These are phyloP conservation scores for Suhomyces choctaworum DNA, from an alignment of 1,139 yeast genomes.

Conservation along the genomic window DNA sequence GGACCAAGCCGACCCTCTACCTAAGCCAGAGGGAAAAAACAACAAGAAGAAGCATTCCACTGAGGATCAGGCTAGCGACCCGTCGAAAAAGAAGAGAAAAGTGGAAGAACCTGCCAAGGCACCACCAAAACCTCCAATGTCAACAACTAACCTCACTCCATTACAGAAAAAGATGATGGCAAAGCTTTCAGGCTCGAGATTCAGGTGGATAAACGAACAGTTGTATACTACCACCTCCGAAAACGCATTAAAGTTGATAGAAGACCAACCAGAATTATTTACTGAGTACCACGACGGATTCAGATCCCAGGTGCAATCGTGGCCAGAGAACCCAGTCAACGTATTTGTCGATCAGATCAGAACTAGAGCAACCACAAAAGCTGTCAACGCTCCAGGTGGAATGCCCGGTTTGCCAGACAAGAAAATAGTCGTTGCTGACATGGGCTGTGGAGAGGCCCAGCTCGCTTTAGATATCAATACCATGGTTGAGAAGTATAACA, in stretches of 20 bases:
- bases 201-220: slow-evolving; percentile 97
- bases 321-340: slow-evolving; percentile 99
- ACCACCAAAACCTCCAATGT: slow-evolving; percentile 19
- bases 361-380: slow-evolving; percentile 55
- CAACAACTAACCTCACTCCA: slow-evolving; percentile 65
- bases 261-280: slow-evolving; percentile 82
- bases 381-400: slow-evolving; percentile 93
- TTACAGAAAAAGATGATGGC: slow-evolving; percentile 95
- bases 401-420: slow-evolving; percentile 64
- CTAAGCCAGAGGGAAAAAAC: slow-evolving; percentile 18
- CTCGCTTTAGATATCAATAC: slow-evolving; percentile 65
- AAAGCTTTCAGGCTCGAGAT: slow-evolving; percentile 89
- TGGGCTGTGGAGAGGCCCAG: slow-evolving; percentile 99
- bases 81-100: slow-evolving; percentile 12
- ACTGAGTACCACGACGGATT: slow-evolving; percentile 96
- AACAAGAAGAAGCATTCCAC: slow-evolving; percentile 14
- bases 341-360: slow-evolving; percentile 75
- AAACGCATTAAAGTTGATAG: slow-evolving; percentile 70
- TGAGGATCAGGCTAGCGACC: slow-evolving; percentile 7
- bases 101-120: slow-evolving; percentile 8
- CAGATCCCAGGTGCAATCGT: slow-evolving; percentile 87
- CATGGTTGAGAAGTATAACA: slow-evolving; percentile 43
- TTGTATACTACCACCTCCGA: slow-evolving; percentile 81
- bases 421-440: slow-evolving; percentile 81
- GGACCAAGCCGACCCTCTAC: slow-evolving; percentile 12